Percentiles rank a stretch among this genome's conserved stretches.
Conservation (phyloP, 176 grass and related monocot species). For the Themeda triandra region DNA sequence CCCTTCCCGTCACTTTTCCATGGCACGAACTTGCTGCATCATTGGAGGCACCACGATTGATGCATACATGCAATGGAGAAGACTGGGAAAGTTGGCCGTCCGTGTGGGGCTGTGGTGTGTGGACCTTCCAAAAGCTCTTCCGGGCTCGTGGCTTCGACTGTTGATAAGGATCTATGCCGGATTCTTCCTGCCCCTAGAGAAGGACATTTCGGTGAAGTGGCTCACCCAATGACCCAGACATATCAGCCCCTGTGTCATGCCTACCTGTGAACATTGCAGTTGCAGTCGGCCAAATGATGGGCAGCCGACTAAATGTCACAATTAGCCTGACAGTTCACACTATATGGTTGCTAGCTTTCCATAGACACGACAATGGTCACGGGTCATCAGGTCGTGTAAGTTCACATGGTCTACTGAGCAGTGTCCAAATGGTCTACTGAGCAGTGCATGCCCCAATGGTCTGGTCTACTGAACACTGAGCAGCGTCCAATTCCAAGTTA, state of each 20-base stretch:
- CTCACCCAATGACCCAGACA: background rate
- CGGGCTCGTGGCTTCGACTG: background rate
- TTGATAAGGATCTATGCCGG: background rate
- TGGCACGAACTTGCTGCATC: background rate
- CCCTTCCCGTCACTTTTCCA: background rate
- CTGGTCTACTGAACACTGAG: background rate
- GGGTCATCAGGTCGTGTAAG: background rate
- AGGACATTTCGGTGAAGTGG: background rate
- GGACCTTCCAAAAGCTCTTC: background rate
- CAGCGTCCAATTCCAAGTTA: background rate
- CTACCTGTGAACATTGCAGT: background rate
- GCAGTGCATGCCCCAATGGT: background rate
- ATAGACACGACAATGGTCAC: background rate
- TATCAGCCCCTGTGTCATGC: background rate
- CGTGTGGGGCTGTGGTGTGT: background rate
- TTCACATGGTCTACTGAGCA: conserved; percentile 13
- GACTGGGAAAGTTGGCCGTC: background rate
- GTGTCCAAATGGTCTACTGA: background rate
- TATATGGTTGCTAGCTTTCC: background rate
- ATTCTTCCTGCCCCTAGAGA: background rate
- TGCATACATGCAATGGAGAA: background rate
- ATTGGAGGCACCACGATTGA: conserved; percentile 8
- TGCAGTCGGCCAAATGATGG: background rate
- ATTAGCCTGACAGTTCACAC: background rate
- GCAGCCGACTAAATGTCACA: background rate